Percentiles rank a stretch among this genome's conserved stretches.
Evolutionary conservation across 1,139 yeast species (phyloP).

Genomic region (Nakaseomyces delphensis): DNA sequence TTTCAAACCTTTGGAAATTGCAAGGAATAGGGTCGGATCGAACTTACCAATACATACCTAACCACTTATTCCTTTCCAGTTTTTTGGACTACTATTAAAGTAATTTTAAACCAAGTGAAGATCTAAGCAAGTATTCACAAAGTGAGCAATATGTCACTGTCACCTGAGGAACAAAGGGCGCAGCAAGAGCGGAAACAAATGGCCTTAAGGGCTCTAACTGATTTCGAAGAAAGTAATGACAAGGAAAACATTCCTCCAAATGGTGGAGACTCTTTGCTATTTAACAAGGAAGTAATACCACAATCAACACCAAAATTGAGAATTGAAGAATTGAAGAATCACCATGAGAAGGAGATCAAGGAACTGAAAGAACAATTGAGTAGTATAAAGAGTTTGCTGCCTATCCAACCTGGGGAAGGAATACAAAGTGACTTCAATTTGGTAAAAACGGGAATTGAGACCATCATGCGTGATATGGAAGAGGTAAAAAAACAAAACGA

Average conservation of each 20-base stretch:
- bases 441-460: neutral
- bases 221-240: neutral
- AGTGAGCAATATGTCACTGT: neutral
- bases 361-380: neutral
- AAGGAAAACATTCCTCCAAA: neutral
- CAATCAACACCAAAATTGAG: neutral
- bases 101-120: no score
- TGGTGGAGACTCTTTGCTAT: neutral
- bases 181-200: neutral
- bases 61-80: no score
- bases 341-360: conserved; percentile 1
- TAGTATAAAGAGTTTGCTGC: neutral
- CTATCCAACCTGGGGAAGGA: neutral
- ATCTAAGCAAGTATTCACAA: no score
- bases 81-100: no score
- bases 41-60: neutral
- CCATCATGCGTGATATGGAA: neutral
- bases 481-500: neutral
- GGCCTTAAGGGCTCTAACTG: neutral
- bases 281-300: neutral
- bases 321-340: conserved; percentile 1
- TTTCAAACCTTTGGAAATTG: no score
- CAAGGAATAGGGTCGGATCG: no score
- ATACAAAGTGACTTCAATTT: neutral
- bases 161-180: conserved; percentile 1